Evolutionary conservation across 352 stramenopile genomes (phyloP), one percentile per base, ranked within the genome.

Genomic region (Phytophthora sansomeana): DNA sequence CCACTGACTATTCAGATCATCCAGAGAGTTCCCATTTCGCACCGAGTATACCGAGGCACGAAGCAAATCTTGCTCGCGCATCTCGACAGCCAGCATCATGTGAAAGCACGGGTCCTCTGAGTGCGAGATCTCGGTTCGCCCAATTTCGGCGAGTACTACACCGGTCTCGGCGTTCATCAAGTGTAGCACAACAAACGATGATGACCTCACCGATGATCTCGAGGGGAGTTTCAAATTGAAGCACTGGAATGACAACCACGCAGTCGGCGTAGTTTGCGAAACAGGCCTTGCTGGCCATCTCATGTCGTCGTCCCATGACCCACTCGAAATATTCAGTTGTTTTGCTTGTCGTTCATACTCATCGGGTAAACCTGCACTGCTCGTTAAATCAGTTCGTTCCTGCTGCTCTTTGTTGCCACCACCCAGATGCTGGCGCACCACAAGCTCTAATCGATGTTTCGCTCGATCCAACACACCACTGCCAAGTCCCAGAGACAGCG

Each of bases 221-320:
- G 82, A 85, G n/a, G 85, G 85, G 6, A 93, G 65, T 14, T 80
- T 90, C 52, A 95, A 74, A 43, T 87, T 87, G 44, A 93, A 93
- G 42, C 85, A 93, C 67, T 93, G 85, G 53, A 94, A 96, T 6
- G 87, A 96, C 38, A 96, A 63, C 87, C 87, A 96, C 35, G 83
- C 81, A 49, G 71, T 80, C 13, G 59, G 42, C 7, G 63, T 19
- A 29, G 4, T 51, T 1, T 58, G 19, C 2, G 56, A 60, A 33
- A 14, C 41, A 29, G 56, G 29, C 39, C 58, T 58, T 41, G 30
- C 44, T 53, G 32, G 44, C 50, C 43, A 67, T 36, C 35, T 71
- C 42, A 16, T 70, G 33, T 61, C 50, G 26, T 36, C 41, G 9
- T 33, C 33, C 52, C 58, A 62, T 32, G 51, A 58, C 14, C 36